Percentiles rank a stretch among this genome's conserved stretches.
phyloP scores from a whole-genome alignment of 1,139 yeast genomes.

The Taphrina flavorubra region DNA sequence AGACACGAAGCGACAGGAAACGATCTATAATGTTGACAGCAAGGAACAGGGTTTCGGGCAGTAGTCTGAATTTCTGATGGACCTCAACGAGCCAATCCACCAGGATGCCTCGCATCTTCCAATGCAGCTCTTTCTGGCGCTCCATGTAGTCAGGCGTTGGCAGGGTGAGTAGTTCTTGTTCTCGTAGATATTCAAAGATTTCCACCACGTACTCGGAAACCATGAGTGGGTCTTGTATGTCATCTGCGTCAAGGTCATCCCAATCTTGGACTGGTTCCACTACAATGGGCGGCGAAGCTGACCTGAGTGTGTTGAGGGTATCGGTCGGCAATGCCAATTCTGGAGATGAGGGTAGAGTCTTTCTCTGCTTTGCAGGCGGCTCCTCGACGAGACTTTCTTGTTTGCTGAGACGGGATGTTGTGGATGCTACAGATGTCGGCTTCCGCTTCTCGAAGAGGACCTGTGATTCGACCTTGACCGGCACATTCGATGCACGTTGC shows the following conservation, averaged over 20 bases:
- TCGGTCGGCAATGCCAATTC: neutral
- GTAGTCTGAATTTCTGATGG: conserved; percentile 80
- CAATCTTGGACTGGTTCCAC: conserved; percentile 53
- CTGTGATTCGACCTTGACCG: conserved; percentile 10
- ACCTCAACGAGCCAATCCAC: conserved; percentile 96
- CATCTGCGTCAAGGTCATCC: conserved; percentile 94
- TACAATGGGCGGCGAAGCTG: conserved; percentile 13
- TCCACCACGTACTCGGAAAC: conserved; percentile 91
- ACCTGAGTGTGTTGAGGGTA: neutral
- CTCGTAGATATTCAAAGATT: conserved; percentile 79
- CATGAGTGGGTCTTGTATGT: conserved; percentile 89
- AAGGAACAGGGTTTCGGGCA: conserved; percentile 88
- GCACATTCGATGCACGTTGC: conserved; percentile 15
- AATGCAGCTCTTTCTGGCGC: conserved; percentile 76
- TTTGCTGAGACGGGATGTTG: conserved; percentile 7
- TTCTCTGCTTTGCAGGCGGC: conserved; percentile 40
- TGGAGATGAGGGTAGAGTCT: conserved; percentile 27
- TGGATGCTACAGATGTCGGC: conserved; percentile 16
- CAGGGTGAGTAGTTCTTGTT: conserved; percentile 68
- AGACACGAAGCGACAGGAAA: conserved; percentile 78
- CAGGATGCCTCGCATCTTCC: conserved; percentile 84
- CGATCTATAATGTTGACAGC: conserved; percentile 92
- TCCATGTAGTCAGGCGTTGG: conserved; percentile 78
- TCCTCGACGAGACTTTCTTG: conserved; percentile 33
- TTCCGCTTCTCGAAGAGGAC: conserved; percentile 24